Base-by-base conservation (phyloP, 768 basidiomycete genomes). In the Daedalea quercina region DNA sequence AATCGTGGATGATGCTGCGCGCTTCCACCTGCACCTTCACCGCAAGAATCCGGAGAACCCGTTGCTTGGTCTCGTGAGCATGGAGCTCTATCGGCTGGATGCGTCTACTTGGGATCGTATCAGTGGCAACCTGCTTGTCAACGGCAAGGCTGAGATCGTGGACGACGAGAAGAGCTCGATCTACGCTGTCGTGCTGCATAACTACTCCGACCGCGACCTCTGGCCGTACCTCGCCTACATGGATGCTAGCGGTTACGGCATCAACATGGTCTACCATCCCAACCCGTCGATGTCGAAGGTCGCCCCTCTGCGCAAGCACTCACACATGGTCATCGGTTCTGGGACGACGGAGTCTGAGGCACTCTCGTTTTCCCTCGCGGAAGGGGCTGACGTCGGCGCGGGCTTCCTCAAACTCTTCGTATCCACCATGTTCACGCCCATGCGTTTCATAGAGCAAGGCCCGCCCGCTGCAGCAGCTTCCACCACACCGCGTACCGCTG, bases 191-290 rank as follows among this genome's bases (percentile, higher is more conserved):
- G 67, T 75, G 33, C 62, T 84, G 22, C 73, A 69, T 54, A 83
- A 84, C 56, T 63, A 68, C 34, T 73, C 81, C 1, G 71, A 75
- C 56, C 57, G 65, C 52, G 76, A 80, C 61, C 73, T 84, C 25
- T 84, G 81, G 82, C 80, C 82, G 28, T 82, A 81, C 61, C 70
- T 84, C 31, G 74, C 75, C 1, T 81, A 78, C 61, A 78, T 84
- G 78, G 80, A 84, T 59, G 75, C 79, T 2, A 74, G 72, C 50
- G 76, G 71, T 37, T 77, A 81, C 54, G 72, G 70, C 47, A 79
- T 80, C 55, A 76, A 73, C 51, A 70, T 80, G 51, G 64, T 82
- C n/a, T 80, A 81, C 63, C 76, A 76, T 45, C 77, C 82, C 4
- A 71, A 70, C 43, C 66, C 70, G 9, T 65, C 67, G 31, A 46